Conservation (phyloP, 306 rosid genomes). For the Cicer yamashitae region DNA sequence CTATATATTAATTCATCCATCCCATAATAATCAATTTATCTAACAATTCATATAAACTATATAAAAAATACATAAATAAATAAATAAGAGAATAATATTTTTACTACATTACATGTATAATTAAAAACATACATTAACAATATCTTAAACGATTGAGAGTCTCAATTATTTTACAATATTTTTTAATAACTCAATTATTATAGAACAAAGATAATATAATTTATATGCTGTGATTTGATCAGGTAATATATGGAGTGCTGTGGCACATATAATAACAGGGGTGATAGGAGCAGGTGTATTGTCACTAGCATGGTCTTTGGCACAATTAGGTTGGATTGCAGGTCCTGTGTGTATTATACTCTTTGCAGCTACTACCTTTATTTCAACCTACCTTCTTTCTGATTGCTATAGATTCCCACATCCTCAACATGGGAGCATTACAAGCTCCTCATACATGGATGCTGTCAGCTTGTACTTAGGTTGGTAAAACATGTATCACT, state of each 20-base stretch:
- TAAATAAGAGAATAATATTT: too few relatives aligned
- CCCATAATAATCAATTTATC: too few relatives aligned
- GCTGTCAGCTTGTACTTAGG: slow-evolving; percentile 57
- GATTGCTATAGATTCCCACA: slow-evolving; percentile 65
- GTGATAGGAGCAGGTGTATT: slow-evolving; percentile 89
- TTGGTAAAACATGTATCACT: neutral
- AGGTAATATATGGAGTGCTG: slow-evolving; percentile 59
- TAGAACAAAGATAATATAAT: too few relatives aligned
- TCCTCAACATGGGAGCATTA: slow-evolving; percentile 48
- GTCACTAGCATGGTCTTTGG: slow-evolving; percentile 77
- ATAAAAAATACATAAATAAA: too few relatives aligned
- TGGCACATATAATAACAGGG: slow-evolving; percentile 73
- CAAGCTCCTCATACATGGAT: slow-evolving; percentile 47
- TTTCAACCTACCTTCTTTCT: slow-evolving; percentile 56
- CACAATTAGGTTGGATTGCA: slow-evolving; percentile 82
- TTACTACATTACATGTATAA: too few relatives aligned
- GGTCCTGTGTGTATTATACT: slow-evolving; percentile 57
- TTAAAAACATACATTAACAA: too few relatives aligned
- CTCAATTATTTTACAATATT: too few relatives aligned
- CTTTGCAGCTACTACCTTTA: slow-evolving; percentile 57
- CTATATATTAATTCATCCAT: too few relatives aligned
- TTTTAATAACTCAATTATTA: too few relatives aligned
- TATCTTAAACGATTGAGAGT: too few relatives aligned
- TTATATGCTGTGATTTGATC: neutral
- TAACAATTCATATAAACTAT: too few relatives aligned